These are phyloP conservation scores for Aspergillus avenaceus DNA, from an alignment of 495 filamentous ascomycete species.

Conservation along the genomic window DNA sequence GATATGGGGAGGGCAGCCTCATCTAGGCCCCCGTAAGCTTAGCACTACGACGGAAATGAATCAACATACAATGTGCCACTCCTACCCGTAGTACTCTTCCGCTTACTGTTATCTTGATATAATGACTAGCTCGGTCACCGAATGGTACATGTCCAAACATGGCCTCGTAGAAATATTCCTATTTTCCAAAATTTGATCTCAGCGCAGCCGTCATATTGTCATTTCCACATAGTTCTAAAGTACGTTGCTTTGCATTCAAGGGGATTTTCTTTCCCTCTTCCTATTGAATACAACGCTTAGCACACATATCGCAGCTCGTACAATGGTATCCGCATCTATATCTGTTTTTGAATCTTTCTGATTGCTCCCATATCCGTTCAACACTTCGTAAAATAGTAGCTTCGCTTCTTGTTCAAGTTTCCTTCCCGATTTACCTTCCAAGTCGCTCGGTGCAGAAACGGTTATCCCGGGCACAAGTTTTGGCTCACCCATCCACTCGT, in stretches of 20 bases:
- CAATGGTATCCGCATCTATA: conserved; percentile 23
- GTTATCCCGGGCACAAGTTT: conserved; percentile 33
- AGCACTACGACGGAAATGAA: neutral
- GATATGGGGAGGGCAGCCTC: neutral
- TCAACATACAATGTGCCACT: neutral
- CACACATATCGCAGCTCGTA: conserved; percentile 33
- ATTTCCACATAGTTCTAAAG: too few relatives aligned
- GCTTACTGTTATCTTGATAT: too few relatives aligned
- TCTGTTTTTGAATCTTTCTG: conserved; percentile 10
- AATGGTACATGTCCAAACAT: too few relatives aligned
- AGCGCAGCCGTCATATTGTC: too few relatives aligned
- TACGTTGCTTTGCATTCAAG: too few relatives aligned
- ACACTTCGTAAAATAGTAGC: conserved; percentile 35
- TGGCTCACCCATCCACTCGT: conserved; percentile 41
- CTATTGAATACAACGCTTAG: conserved; percentile 30
- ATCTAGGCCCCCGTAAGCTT: neutral
- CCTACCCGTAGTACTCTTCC: too few relatives aligned
- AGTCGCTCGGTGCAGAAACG: conserved; percentile 19
- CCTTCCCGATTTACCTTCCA: conserved; percentile 10
- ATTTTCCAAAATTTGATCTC: too few relatives aligned
- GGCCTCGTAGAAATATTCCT: too few relatives aligned
- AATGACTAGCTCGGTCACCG: too few relatives aligned
- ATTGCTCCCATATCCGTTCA: conserved; percentile 20
- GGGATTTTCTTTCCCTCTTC: too few relatives aligned
- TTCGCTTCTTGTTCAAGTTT: conserved; percentile 37